Percentiles rank a stretch among this genome's conserved stretches.
These are phyloP conservation scores for Pythium guiyangense DNA, from an alignment of 352 stramenopile genomes.

Conservation along the genomic window DNA sequence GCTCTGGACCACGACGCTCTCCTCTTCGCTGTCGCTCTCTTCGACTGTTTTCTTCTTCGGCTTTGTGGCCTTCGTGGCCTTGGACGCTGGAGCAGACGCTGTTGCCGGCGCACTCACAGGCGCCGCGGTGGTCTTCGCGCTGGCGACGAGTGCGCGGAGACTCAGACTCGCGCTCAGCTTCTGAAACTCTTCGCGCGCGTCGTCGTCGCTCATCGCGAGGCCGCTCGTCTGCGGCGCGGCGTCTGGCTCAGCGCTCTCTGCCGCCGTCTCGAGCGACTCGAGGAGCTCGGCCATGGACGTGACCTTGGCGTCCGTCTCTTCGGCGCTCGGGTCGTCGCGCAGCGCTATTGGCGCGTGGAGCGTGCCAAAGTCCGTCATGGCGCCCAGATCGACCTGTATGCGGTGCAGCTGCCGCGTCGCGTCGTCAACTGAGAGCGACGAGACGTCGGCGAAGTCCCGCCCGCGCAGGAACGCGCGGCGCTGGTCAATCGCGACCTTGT, in stretches of 20 bases:
- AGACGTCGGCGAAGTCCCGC: constrained; percentile 63
- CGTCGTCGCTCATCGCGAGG: constrained; percentile 29
- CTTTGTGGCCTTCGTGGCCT: neutral
- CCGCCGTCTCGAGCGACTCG: constrained; percentile 63
- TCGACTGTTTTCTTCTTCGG: constrained; percentile 19
- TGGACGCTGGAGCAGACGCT: constrained; percentile 2
- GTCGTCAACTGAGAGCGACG: constrained; percentile 25
- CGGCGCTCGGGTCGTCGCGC: constrained; percentile 51
- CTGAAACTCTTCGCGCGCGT: constrained; percentile 49
- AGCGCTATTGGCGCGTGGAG: constrained; percentile 75
- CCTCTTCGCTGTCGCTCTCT: constrained; percentile 64
- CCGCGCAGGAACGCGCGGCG: constrained; percentile 69
- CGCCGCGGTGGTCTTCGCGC: neutral
- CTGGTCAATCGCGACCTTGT: constrained; percentile 56
- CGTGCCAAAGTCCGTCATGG: constrained; percentile 77
- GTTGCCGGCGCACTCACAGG: neutral
- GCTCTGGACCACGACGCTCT: constrained; percentile 66
- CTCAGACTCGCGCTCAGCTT: constrained; percentile 45
- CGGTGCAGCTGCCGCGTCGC: constrained; percentile 22
- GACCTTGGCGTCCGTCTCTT: constrained; percentile 44
- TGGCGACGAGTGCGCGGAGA: constrained; percentile 10
- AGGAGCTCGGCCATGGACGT: constrained; percentile 73
- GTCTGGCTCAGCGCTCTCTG: constrained; percentile 13
- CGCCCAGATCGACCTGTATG: constrained; percentile 63
- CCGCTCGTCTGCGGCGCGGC: constrained; percentile 2